A percentile compares a stretch with the other conserved stretches of the same genome.
Evolutionary conservation across 2,329 filamentous ascomycete genomes (phyloP).

Genomic region (Talaromyces sp.): DNA sequence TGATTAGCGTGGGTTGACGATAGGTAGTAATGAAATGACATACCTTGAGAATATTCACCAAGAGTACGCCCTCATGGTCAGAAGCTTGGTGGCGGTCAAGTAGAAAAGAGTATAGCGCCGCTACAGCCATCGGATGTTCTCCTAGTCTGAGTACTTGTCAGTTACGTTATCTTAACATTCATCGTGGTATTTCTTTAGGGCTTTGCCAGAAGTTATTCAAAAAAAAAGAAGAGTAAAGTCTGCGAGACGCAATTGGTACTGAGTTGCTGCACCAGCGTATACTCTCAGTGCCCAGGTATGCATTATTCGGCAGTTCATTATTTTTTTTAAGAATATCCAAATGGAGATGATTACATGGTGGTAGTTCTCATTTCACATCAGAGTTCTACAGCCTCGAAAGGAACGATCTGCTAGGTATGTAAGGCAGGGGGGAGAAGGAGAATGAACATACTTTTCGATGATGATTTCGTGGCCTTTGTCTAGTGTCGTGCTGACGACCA

Average conservation of each 20-base stretch:
- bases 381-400: slow-evolving; percentile 29
- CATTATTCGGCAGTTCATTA: slow-evolving; percentile 10
- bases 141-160: slow-evolving; percentile 36
- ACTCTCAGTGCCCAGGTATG: slow-evolving; percentile 8
- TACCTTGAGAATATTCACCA: slow-evolving; percentile 44
- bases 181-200: background rate
- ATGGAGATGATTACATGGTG: slow-evolving; percentile 31
- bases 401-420: slow-evolving; percentile 20
- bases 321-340: slow-evolving; percentile 17
- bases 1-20: slow-evolving; percentile 18
- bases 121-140: slow-evolving; percentile 44
- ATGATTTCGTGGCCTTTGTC: slow-evolving; percentile 43
- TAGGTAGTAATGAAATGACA: background rate
- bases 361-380: slow-evolving; percentile 31
- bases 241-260: slow-evolving; percentile 6
- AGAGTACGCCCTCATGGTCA: slow-evolving; percentile 43
- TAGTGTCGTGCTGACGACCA: slow-evolving; percentile 41
- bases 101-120: slow-evolving; percentile 46
- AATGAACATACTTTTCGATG: slow-evolving; percentile 46
- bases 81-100: slow-evolving; percentile 45
- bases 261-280: slow-evolving; percentile 4
- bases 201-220: background rate
- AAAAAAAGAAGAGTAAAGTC: background rate
- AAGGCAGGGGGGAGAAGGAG: slow-evolving; percentile 12
- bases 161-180: slow-evolving; percentile 16